Conservation (phyloP, 169 alveolate genomes). For the Plasmodium knowlesi region DNA sequence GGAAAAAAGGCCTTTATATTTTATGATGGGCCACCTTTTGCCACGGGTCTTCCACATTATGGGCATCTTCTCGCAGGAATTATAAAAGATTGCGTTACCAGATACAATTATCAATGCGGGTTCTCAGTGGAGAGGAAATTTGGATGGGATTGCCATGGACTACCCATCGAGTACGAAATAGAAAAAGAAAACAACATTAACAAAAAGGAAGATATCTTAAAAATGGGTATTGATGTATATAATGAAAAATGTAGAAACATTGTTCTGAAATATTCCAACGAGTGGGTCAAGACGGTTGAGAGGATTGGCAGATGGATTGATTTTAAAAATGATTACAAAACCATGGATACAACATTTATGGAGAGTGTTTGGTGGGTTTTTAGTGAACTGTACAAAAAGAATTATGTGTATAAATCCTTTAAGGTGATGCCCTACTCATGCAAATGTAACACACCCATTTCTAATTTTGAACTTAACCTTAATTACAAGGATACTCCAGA, state of each 20-base stretch:
- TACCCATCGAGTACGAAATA: constrained; percentile 98
- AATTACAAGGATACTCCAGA: constrained; percentile 97
- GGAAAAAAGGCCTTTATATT: constrained; percentile 94
- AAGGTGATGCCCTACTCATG: constrained; percentile 99
- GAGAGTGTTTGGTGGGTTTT: constrained; percentile 97
- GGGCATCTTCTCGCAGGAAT: constrained; percentile 99
- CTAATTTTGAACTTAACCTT: constrained; percentile 98
- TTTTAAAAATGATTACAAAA: constrained; percentile 98
- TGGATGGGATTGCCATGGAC: constrained; percentile 99
- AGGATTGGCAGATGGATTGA: constrained; percentile 99
- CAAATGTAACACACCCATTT: constrained; percentile 96
- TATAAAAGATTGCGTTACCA: constrained; percentile 98
- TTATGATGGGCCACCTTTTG: constrained; percentile 99
- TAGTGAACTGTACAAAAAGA: constrained; percentile 92
- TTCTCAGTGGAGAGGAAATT: constrained; percentile 97
- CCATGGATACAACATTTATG: constrained; percentile 98
- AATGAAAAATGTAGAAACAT: constrained; percentile 89
- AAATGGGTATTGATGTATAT: constrained; percentile 90
- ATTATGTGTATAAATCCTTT: constrained; percentile 96
- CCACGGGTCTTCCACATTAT: constrained; percentile 99
- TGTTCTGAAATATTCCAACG: constrained; percentile 96
- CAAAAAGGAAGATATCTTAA: constrained; percentile 91
- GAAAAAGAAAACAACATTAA: constrained; percentile 94
- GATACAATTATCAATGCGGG: constrained; percentile 98
- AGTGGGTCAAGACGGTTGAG: constrained; percentile 92